Base-by-base conservation (phyloP, 148 eudicot species). In the Persicaria maculosa region DNA sequence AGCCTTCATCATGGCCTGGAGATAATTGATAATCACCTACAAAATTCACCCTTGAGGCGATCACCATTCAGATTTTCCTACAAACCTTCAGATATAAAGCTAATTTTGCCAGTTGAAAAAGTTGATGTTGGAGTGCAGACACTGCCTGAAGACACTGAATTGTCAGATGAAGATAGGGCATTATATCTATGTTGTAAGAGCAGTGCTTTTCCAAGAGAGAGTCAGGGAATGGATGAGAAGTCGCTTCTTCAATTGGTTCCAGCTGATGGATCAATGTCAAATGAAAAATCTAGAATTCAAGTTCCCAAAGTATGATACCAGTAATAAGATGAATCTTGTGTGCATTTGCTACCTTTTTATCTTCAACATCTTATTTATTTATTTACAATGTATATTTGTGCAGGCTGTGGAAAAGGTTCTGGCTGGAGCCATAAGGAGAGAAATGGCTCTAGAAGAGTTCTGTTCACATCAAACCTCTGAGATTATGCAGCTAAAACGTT, bases 391-490 rank as follows among this genome's bases (percentile, higher is more conserved):
- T 54, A 55, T 15, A 16, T 72, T 74, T 44, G n/a, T 77, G 78
- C 87, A 96, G 99, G 99, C 97, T 48, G 97, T 96, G 48, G 97
- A 96, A 75, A 92, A 86, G 78, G 97, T 96, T 46, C 86, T 96
- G 77, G 92, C 97, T 2, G 99, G 99, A 76, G 97, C 97, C 44
- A 89, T 96, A 76, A 84, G 99, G 79, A 86, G 99, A 82, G 97
- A 96, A 86, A 92, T 96, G 97, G 97, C 97, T 55, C 80, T 96
- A 52, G 97, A 92, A 80, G 99, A 96, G 79, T 81, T 81, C 64
- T 89, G 97, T 81, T 79, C 88, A 72, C 86, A 86, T 75, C 97
- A 92, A 83, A 81, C 81, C 77, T 84, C 90, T 73, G 99, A 92
- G 84, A 92, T 96, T 76, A 77, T 80, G 81, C 94, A 96, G 70